Conservation (phyloP, 139 green algal species). For the Tetradesmus lagerheimii region DNA sequence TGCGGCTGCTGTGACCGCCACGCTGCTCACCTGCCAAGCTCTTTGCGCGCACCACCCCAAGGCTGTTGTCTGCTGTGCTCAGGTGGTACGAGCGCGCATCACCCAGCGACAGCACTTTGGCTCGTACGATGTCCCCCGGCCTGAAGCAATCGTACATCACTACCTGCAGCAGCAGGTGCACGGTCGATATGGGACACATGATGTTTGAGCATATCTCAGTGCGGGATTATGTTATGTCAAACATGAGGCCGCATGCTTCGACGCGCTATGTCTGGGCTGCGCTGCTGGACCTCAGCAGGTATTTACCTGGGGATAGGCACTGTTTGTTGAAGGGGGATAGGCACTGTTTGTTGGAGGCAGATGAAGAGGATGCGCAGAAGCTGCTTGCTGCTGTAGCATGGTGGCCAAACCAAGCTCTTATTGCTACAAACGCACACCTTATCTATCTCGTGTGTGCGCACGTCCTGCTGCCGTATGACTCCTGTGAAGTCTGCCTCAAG, state of each 20-base stretch:
- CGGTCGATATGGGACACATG: neutral
- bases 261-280: too few species aligned
- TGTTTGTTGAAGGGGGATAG: too few species aligned
- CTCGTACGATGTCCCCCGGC: conserved; percentile 86
- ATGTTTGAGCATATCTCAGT: neutral
- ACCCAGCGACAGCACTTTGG: conserved; percentile 84
- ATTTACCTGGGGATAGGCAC: too few species aligned
- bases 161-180: conserved; percentile 74
- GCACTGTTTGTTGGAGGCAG: too few species aligned
- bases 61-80: conserved; percentile 89
- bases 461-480: conserved; percentile 68
- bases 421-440: neutral
- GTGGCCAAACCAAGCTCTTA: neutral
- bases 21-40: conserved; percentile 64
- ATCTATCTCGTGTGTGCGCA: conserved; percentile 9
- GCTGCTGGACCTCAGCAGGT: too few species aligned
- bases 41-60: conserved; percentile 93
- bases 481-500: conserved; percentile 76
- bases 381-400: neutral
- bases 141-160: conserved; percentile 88
- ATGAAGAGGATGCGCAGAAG: too few species aligned
- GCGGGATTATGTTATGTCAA: neutral
- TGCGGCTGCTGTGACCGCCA: neutral
- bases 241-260: too few species aligned
- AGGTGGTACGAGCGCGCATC: conserved; percentile 92